Percentiles rank a stretch among this genome's conserved stretches.
These are phyloP conservation scores for Collybia nuda DNA, from an alignment of 768 basidiomycete genomes.

Conservation along the genomic window DNA sequence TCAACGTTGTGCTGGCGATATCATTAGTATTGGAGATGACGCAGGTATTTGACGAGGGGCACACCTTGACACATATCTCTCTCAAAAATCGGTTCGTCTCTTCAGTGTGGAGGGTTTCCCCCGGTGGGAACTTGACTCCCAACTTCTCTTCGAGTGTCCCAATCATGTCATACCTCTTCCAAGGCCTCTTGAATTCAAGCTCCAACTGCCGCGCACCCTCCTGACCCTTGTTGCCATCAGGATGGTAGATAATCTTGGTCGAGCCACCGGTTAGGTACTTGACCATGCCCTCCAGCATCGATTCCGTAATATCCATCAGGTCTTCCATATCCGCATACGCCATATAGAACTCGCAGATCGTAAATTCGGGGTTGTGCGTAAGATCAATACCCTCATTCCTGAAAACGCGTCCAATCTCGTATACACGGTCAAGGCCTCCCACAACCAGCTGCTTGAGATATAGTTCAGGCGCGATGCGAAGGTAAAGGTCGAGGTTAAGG, in stretches of 20 bases:
- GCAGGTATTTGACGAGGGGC: slow-evolving; percentile 3
- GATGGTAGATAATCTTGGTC: slow-evolving; percentile 83
- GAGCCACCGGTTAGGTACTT: slow-evolving; percentile 79
- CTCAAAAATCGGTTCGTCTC: slow-evolving; percentile 88
- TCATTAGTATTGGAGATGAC: too few species aligned
- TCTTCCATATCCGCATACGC: slow-evolving; percentile 99
- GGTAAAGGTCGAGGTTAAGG: slow-evolving; percentile 92
- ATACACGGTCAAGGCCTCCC: slow-evolving; percentile 96
- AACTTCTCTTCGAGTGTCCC: slow-evolving; percentile 93
- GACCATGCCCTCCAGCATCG: slow-evolving; percentile 87
- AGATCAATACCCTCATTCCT: slow-evolving; percentile 98
- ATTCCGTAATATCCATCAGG: slow-evolving; percentile 95
- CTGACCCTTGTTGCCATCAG: slow-evolving; percentile 87
- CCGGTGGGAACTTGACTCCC: slow-evolving; percentile 88
- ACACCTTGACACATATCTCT: slow-evolving; percentile 81
- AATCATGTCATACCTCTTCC: slow-evolving; percentile 99
- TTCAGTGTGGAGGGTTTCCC: slow-evolving; percentile 83
- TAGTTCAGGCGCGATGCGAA: slow-evolving; percentile 96
- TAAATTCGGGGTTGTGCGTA: slow-evolving; percentile 99
- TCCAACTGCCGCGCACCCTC: slow-evolving; percentile 60
- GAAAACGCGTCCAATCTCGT: slow-evolving; percentile 98
- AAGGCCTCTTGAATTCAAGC: slow-evolving; percentile 89
- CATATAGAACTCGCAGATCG: slow-evolving; percentile 99
- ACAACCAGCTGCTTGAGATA: slow-evolving; percentile 98
- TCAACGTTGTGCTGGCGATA: slow-evolving; percentile 83